phyloP scores from a whole-genome alignment of 352 stramenopile species.

The Bremia lactucae region DNA sequence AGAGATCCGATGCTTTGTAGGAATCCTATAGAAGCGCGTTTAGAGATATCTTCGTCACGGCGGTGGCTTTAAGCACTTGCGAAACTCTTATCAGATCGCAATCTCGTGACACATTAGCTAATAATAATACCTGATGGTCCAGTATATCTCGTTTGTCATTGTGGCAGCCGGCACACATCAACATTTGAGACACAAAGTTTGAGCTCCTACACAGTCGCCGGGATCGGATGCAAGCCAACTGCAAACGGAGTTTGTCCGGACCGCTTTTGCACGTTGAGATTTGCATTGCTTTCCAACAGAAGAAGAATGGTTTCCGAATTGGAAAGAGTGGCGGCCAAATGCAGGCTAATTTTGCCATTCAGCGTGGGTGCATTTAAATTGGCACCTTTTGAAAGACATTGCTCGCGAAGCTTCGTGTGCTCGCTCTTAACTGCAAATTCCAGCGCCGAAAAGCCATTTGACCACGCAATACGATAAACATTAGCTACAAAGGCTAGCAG shows the following conservation, averaged over 20 bases:
- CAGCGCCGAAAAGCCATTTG: slow-evolving; percentile 57
- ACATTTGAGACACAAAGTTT: slow-evolving; percentile 38
- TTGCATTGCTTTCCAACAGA: too few relatives aligned
- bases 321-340: slow-evolving; percentile 38
- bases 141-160: slow-evolving; percentile 49
- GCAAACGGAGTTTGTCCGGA: slow-evolving; percentile 54
- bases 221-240: slow-evolving; percentile 26
- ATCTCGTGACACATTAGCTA: slow-evolving; percentile 37
- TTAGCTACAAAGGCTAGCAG: slow-evolving; percentile 58
- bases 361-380: slow-evolving; percentile 47
- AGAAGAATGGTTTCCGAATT: slow-evolving; percentile 39
- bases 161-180: slow-evolving; percentile 35
- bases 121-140: slow-evolving; percentile 45
- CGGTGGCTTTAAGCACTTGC: slow-evolving; percentile 14
- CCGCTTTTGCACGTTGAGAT: slow-evolving; percentile 51
- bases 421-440: too few relatives aligned
- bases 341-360: slow-evolving; percentile 60
- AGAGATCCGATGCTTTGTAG: too few relatives aligned
- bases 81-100: slow-evolving; percentile 22
- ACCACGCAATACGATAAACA: slow-evolving; percentile 54
- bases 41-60: slow-evolving; percentile 53
- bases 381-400: slow-evolving; percentile 53
- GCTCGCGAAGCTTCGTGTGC: too few relatives aligned
- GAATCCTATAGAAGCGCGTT: slow-evolving; percentile 46
- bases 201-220: slow-evolving; percentile 8